These are phyloP conservation scores for Phytophthora ohioensis DNA, from an alignment of 352 stramenopile species.

Conservation along the genomic window DNA sequence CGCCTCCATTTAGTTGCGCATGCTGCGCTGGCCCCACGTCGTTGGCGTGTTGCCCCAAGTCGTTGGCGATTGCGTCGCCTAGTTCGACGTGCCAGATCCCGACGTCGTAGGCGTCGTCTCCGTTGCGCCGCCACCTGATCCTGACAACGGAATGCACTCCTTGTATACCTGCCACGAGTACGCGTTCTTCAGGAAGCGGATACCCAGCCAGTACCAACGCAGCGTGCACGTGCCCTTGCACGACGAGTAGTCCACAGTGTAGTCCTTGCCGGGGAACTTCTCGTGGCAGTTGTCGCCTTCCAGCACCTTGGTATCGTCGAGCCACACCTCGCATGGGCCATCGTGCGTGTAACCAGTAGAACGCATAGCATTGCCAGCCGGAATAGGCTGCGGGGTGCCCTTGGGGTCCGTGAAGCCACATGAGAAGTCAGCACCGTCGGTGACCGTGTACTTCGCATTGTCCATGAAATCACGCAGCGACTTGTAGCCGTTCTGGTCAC, in stretches of 20 bases:
- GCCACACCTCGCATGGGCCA: slow-evolving; percentile 45
- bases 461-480: slow-evolving; percentile 60
- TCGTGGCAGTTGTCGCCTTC: slow-evolving; percentile 40
- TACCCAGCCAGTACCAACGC: slow-evolving; percentile 34
- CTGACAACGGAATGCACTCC: slow-evolving; percentile 41
- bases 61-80: slow-evolving; percentile 2
- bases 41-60: slow-evolving; percentile 1
- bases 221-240: slow-evolving; percentile 31
- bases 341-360: slow-evolving; percentile 58
- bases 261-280: slow-evolving; percentile 36
- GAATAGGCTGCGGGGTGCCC: slow-evolving; percentile 47
- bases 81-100: not conserved
- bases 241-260: slow-evolving; percentile 37
- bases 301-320: slow-evolving; percentile 43
- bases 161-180: slow-evolving; percentile 77
- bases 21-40: slow-evolving; percentile 11
- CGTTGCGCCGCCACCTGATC: slow-evolving; percentile 4
- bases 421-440: slow-evolving; percentile 34
- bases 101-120: slow-evolving; percentile 3
- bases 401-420: slow-evolving; percentile 43
- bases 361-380: slow-evolving; percentile 28
- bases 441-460: slow-evolving; percentile 38
- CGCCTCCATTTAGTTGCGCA: slow-evolving; percentile 18
- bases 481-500: slow-evolving; percentile 47
- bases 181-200: slow-evolving; percentile 45